Conservation (phyloP, 2,329 filamentous ascomycete genomes). For the Penicillium sp. region DNA sequence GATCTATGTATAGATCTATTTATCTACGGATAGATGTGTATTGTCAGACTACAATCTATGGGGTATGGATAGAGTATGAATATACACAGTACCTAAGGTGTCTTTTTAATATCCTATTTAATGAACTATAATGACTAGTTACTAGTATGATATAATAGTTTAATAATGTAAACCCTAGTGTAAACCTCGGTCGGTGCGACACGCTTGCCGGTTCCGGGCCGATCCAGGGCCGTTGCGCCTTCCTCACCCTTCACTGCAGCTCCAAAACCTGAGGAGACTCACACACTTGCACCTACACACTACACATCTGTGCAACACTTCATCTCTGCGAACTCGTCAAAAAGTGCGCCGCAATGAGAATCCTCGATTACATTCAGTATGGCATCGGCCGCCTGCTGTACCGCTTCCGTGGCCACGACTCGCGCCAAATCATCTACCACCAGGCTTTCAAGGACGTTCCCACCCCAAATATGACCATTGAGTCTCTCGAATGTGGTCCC, state of each 20-base stretch:
- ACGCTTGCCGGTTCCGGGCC: slow-evolving; percentile 27
- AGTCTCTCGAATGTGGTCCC: slow-evolving; percentile 26
- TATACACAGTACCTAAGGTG: too few species aligned
- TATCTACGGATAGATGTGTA: too few species aligned
- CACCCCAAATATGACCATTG: slow-evolving; percentile 30
- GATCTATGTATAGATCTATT: too few species aligned
- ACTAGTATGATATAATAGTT: too few species aligned
- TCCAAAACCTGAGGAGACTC: too few species aligned
- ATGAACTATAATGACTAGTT: too few species aligned
- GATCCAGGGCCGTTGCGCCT: slow-evolving; percentile 16
- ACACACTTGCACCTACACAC: too few species aligned
- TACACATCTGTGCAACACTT: neutral
- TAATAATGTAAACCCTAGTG: too few species aligned
- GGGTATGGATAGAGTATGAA: too few species aligned
- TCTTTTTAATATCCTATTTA: too few species aligned
- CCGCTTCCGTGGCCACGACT: slow-evolving; percentile 32
- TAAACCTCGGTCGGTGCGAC: too few species aligned
- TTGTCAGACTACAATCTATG: too few species aligned
- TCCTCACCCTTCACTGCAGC: slow-evolving; percentile 2
- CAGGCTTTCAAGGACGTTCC: slow-evolving; percentile 28
- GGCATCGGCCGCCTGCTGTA: slow-evolving; percentile 27
- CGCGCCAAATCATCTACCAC: slow-evolving; percentile 25
- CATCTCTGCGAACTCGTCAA: neutral
- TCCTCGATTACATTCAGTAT: slow-evolving; percentile 27
- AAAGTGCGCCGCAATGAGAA: slow-evolving; percentile 1